Evolutionary conservation across 768 basidiomycete genomes (phyloP), one percentile per base, ranked within the genome.

Genomic region (Phlegmacium glaucopus): DNA sequence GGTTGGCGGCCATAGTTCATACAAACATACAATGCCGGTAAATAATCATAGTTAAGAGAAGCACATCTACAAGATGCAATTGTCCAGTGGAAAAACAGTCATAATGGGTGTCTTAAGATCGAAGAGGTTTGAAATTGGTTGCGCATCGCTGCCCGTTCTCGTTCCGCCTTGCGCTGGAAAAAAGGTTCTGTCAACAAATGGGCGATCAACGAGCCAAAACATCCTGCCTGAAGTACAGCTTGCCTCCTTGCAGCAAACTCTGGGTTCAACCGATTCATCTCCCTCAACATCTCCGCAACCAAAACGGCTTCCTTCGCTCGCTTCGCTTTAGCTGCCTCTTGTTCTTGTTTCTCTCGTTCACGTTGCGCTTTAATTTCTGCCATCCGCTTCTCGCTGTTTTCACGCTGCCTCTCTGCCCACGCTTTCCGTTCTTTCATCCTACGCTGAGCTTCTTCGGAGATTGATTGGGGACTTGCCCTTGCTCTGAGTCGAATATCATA

Each of bases 201-300:
- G 32, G 10, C 11, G 6, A n/a, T 3, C 11, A 22, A 22, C 5
- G 22, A 22, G 6, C 10, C 32, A 34, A 34, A n/a, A n/a, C 4
- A 11, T 34, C 69, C 49, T 51, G 82, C 84, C 69, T 74, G 68
- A 51, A 77, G 66, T 4, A 72, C 72, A 45, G 74, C 75, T 55
- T 72, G 71, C 59, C 72, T 72, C 44, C 85, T 74, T 16, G 69
- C 70, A 50, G 78, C 75, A 77, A 83, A 83, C 49, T 84, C 84
- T 30, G 85, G 84, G 55, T 77, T 80, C 45, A 69, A 61, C 34
- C 73, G 67, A 47, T 77, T 69, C 48, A 86, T 69, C 34, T 79
- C 78, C 34, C 76, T 69, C 39, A 85, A 68, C 57, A 85, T 72
- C 35, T 78, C 74, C 34, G 77, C 71, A 3, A 78, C 75, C 59